Percentiles rank a stretch among this genome's conserved stretches.
Evolutionary conservation across 2,329 filamentous ascomycete genomes (phyloP).

Genomic region (Ascochyta viciae-villosae): DNA sequence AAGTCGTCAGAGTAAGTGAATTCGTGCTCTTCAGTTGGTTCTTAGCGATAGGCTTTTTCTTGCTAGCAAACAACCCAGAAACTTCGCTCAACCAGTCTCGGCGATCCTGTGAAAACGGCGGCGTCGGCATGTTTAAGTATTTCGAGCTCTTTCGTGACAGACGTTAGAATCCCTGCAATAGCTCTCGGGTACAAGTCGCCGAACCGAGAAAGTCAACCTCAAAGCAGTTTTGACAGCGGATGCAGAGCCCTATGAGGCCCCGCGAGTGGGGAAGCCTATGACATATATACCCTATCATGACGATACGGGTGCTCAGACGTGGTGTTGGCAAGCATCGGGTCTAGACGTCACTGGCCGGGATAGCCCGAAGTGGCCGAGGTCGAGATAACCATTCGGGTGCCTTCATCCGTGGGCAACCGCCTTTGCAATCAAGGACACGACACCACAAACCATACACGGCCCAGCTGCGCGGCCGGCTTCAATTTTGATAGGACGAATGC

Average conservation of each 20-base stretch:
- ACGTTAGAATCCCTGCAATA: conserved; percentile 11
- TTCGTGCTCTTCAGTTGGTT: conserved; percentile 20
- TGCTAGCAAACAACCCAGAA: conserved; percentile 31
- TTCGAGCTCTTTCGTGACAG: conserved; percentile 4
- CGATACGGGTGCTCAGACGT: conserved; percentile 13
- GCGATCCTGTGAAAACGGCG: conserved; percentile 45
- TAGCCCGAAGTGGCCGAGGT: conserved; percentile 20
- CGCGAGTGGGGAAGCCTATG: conserved; percentile 16
- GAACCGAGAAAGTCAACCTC: conserved; percentile 5
- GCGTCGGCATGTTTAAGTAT: conserved; percentile 40
- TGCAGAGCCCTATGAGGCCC: conserved; percentile 5
- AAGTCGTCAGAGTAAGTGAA: conserved; percentile 9
- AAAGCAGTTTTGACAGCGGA: conserved; percentile 14
- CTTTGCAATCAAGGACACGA: conserved; percentile 1
- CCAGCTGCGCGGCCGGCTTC: conserved; percentile 17
- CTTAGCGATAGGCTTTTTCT: conserved; percentile 26
- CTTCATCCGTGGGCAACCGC: conserved; percentile 15
- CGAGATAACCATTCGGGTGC: conserved; percentile 17
- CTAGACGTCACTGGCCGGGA: conserved; percentile 20
- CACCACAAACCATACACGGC: conserved; percentile 4
- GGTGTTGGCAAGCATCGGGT: conserved; percentile 17
- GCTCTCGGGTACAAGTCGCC: conserved; percentile 12
- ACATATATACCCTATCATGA: conserved; percentile 22
- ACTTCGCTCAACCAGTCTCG: conserved; percentile 47
- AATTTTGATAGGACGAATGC: background rate